Evolutionary conservation across 225 moss, liverwort and hornwort genomes (phyloP).

Genomic region (Bryum argenteum): DNA sequence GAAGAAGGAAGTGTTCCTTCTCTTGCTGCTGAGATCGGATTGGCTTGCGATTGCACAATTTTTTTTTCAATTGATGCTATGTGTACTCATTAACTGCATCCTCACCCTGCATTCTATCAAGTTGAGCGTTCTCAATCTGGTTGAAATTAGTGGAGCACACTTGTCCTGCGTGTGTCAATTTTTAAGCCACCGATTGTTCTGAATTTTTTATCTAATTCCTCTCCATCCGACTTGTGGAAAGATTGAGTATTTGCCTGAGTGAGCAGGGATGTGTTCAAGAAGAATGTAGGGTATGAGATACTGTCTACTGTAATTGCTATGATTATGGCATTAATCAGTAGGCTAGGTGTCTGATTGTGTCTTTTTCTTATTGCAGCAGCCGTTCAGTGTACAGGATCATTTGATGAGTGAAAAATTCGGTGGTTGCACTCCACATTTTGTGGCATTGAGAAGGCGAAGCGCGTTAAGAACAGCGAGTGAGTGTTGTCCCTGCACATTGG

Average conservation of each 20-base stretch:
- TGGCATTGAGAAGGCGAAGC: conserved; percentile 30
- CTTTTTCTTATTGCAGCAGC: conserved; percentile 21
- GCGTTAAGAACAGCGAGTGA: conserved; percentile 19
- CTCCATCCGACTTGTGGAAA: neutral
- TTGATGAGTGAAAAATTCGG: conserved; percentile 17
- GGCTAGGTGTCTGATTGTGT: conserved; percentile 23
- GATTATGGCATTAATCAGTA: conserved; percentile 13
- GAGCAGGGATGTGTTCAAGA: conserved; percentile 3
- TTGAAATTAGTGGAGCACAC: conserved; percentile 6
- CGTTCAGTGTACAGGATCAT: conserved; percentile 12
- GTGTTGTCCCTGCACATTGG: conserved; percentile 12
- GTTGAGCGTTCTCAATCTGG: conserved; percentile 8
- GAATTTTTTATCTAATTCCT: no score
- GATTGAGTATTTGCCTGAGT: neutral
- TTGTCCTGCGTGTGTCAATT: neutral
- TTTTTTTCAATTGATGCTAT: neutral
- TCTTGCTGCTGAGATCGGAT: neutral
- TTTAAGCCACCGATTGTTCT: no score
- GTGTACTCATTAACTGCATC: neutral
- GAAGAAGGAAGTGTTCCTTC: conserved; percentile 15
- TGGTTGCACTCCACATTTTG: conserved; percentile 22
- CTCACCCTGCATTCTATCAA: conserved; percentile 1
- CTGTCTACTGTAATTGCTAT: conserved; percentile 10
- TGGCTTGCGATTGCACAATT: conserved; percentile 7
- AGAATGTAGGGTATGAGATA: neutral